Base-by-base conservation (phyloP, 768 basidiomycete genomes). In the Cystobasidiopsis lactophilus region DNA sequence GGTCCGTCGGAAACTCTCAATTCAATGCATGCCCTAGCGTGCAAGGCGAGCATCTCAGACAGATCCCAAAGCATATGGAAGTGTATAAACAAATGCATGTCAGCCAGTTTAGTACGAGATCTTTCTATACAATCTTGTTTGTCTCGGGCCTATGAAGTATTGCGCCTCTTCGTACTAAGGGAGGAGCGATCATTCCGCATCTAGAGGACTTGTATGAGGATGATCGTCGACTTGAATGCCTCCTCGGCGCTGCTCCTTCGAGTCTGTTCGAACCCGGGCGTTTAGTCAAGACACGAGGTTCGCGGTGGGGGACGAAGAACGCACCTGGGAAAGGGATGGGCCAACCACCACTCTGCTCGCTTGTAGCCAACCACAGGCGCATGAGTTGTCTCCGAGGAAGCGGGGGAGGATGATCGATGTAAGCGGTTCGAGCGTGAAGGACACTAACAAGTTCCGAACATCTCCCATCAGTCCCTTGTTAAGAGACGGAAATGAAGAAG, bases 301-400 rank as follows among this genome's bases (percentile, higher is more conserved):
- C 13, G 27, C 27, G 11, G 10, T 9, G 41, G 19, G 41, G 19
- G 41, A 43, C 10, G 19, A 11, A 19, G 41, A 4, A 31, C 23
- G 4, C 30, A 47, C 45, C 45, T 9, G 56, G 56, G 56, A 61
- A 64, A 1, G 63, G 62, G 13, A 60, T 39, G 46, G 61, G 59
- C 66, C 66, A 67, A 1, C 66, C 66, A 7, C 66, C 66, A 50
- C 66, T 59, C 5, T 51, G 40, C 29, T 61, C 63, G 2, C 60
- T 57, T 5, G 64, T 63, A 5, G 64, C 58, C 43, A 67, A 54
- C 66, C 66, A 66, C 3, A 67, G 54, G 40, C 66, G 52, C 52
- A 67, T 58, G 26, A 67, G 59, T 48, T 67, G 66, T 13, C 66
- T 53, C 24, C 60, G 29, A 40, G 59, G 57, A 18, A 56, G 31